These are phyloP conservation scores for Aspergillus puulaauensis DNA, from an alignment of 2,329 filamentous ascomycete genomes.

Conservation along the genomic window DNA sequence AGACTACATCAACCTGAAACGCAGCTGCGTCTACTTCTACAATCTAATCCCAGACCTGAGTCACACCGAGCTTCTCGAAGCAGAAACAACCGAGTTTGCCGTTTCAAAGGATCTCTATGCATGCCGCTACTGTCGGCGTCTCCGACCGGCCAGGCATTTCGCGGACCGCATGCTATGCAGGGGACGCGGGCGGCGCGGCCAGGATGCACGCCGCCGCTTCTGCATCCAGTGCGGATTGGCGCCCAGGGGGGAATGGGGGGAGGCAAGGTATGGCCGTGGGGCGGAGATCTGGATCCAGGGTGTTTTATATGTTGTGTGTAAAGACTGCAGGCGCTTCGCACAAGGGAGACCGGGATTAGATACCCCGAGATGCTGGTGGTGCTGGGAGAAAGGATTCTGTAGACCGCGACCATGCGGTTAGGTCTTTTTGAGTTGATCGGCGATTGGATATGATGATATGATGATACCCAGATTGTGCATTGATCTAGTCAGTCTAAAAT, in stretches of 20 bases:
- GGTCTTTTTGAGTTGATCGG: neutral
- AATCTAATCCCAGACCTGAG: constrained; percentile 20
- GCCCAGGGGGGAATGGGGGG: constrained; percentile 16
- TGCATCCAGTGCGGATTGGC: constrained; percentile 29
- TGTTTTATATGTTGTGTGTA: constrained; percentile 23
- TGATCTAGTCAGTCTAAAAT: neutral
- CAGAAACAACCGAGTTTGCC: constrained; percentile 23
- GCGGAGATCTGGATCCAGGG: constrained; percentile 22
- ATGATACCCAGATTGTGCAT: neutral
- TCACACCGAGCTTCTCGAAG: constrained; percentile 24
- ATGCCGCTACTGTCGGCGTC: constrained; percentile 30
- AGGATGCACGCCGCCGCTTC: constrained; percentile 24
- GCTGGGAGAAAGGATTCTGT: neutral
- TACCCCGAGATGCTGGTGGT: constrained; percentile 14
- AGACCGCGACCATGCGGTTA: neutral
- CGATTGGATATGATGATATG: neutral
- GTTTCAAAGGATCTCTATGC: constrained; percentile 20
- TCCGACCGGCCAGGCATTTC: constrained; percentile 22
- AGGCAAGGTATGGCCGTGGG: constrained; percentile 27
- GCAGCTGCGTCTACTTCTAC: constrained; percentile 29
- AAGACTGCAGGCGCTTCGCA: constrained; percentile 21
- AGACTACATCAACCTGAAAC: constrained; percentile 24
- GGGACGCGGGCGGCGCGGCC: constrained; percentile 18
- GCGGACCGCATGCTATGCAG: constrained; percentile 28
- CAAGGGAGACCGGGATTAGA: constrained; percentile 7